Conservation (phyloP, 805 yeast species). For the Maudiozyma saulgeensis region DNA sequence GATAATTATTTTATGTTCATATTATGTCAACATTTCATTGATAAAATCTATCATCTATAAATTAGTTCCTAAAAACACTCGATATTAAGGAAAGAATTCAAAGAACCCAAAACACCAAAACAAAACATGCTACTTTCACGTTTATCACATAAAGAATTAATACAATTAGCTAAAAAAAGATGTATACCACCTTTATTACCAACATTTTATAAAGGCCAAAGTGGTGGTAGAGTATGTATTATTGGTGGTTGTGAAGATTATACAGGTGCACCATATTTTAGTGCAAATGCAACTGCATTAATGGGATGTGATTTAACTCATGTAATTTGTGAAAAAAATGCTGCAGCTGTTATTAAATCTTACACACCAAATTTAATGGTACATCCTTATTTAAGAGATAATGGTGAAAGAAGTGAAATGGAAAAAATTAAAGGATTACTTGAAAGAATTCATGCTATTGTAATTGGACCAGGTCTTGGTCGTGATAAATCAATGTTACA, state of each 20-base stretch:
- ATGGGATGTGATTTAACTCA: conserved; percentile 87
- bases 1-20: too few species aligned
- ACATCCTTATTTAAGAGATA: conserved; percentile 67
- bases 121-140: conserved; percentile 5
- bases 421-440: conserved; percentile 49
- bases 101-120: not conserved
- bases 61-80: not conserved
- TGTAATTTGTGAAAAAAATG: conserved; percentile 71
- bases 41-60: too few species aligned
- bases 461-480: conserved; percentile 93
- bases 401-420: conserved; percentile 32
- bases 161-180: conserved; percentile 38
- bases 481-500: conserved; percentile 62
- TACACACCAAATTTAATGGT: conserved; percentile 95
- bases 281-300: conserved; percentile 75
- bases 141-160: conserved; percentile 33
- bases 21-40: too few species aligned
- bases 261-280: conserved; percentile 93
- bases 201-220: conserved; percentile 78
- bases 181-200: conserved; percentile 71
- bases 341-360: conserved; percentile 71
- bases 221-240: conserved; percentile 80
- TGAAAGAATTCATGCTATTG: conserved; percentile 65
- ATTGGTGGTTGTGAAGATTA: conserved; percentile 94
- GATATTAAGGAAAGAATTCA: not conserved